A percentile compares a stretch with the other conserved stretches of the same genome.
phyloP scores from a whole-genome alignment of 176 grass and related monocot species.

The Avena insularis region DNA sequence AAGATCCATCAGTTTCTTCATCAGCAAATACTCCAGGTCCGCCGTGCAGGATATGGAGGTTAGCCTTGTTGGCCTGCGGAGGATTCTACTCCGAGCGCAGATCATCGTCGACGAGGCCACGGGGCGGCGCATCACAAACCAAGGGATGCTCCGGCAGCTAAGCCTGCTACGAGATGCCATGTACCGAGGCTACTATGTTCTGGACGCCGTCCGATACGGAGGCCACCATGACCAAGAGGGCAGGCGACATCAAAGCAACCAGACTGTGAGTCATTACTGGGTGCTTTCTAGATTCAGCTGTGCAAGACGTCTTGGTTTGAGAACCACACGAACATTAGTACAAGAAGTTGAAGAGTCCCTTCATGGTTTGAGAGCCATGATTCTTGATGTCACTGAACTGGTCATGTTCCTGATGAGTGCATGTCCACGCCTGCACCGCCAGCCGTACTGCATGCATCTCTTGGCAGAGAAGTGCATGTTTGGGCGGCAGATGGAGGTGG shows the following conservation, averaged over 20 bases:
- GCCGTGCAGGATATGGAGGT: background rate
- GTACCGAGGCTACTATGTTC: background rate
- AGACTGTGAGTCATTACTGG: background rate
- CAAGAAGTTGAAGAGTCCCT: background rate
- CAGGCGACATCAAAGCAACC: background rate
- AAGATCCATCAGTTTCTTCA: background rate
- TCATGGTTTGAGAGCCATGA: background rate
- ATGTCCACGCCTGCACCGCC: background rate
- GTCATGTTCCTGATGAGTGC: background rate
- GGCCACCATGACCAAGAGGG: background rate
- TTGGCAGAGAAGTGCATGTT: background rate
- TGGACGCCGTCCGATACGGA: background rate
- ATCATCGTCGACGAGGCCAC: background rate
- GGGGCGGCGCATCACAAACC: background rate
- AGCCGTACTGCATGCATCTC: background rate
- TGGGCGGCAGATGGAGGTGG: background rate
- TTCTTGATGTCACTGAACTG: background rate
- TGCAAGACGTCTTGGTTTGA: background rate
- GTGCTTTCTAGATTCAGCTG: background rate
- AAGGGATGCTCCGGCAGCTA: background rate
- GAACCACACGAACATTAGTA: background rate
- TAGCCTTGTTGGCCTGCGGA: background rate
- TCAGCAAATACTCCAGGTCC: background rate
- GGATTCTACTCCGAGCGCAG: background rate
- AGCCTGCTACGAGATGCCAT: background rate